These are phyloP conservation scores for Nannochloropsis salina DNA, from an alignment of 108 stramenopile genomes.

Conservation along the genomic window DNA sequence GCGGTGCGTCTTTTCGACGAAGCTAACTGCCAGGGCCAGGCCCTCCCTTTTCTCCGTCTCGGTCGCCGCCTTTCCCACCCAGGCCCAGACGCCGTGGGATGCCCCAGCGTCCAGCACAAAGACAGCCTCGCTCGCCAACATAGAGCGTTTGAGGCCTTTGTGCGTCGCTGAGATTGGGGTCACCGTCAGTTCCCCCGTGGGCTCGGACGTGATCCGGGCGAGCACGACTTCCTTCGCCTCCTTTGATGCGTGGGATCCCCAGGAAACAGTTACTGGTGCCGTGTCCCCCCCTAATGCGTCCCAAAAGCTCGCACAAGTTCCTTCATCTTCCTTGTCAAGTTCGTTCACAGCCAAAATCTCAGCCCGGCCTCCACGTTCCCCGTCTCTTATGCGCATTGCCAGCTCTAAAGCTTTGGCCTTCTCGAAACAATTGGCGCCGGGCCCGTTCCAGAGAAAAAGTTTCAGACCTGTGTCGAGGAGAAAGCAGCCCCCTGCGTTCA, in stretches of 20 bases:
- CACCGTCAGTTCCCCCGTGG: neutral
- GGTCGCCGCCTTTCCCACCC: conserved; percentile 51
- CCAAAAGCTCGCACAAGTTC: conserved; percentile 11
- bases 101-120: neutral
- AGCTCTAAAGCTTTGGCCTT: conserved; percentile 63
- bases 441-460: conserved; percentile 71
- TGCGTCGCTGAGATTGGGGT: neutral
- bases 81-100: neutral
- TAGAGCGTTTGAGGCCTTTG: neutral
- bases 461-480: conserved; percentile 69
- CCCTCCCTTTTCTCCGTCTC: conserved; percentile 64
- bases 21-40: conserved; percentile 48
- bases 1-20: conserved; percentile 28
- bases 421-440: conserved; percentile 59
- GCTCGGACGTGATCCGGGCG: neutral
- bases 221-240: neutral
- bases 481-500: conserved; percentile 79
- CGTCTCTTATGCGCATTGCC: conserved; percentile 50
- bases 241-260: too few relatives aligned
- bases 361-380: conserved; percentile 28
- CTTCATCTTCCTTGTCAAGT: conserved; percentile 24
- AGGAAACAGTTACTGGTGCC: neutral
- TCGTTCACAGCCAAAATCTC: neutral
- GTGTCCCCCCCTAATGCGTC: conserved; percentile 18
- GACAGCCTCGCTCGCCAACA: neutral